Percentiles rank a stretch among this genome's conserved stretches.
Conservation (phyloP, 192 early-diverging fungal species). For the Backusella parvicylindrica region DNA sequence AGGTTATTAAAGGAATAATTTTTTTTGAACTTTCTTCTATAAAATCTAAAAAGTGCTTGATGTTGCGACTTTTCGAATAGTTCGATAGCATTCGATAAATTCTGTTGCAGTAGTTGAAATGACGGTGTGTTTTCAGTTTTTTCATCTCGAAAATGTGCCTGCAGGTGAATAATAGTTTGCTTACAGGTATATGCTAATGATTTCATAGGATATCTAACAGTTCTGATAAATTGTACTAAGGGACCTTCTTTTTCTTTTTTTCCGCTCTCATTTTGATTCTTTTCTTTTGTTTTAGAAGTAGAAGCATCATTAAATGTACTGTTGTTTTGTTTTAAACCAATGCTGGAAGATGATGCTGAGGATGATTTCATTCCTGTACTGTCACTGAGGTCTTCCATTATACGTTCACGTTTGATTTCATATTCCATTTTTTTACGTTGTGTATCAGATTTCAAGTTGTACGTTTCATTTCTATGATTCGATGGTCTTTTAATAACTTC, state of each 20-base stretch:
- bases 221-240: conserved; percentile 43
- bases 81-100: conserved; percentile 40
- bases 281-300: not conserved
- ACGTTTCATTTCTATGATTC: conserved; percentile 4
- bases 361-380: not conserved
- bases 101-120: conserved; percentile 15
- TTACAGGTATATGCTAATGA: conserved; percentile 49
- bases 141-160: conserved; percentile 34
- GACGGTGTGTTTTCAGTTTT: conserved; percentile 3
- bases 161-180: conserved; percentile 44
- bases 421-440: conserved; percentile 14
- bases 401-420: conserved; percentile 7
- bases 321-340: not conserved
- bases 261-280: not conserved
- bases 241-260: conserved; percentile 29
- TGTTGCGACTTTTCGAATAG: conserved; percentile 47
- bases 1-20: not conserved
- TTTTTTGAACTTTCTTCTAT: conserved; percentile 21
- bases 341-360: not conserved
- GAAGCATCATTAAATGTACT: not conserved
- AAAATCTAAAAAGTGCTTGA: conserved; percentile 39
- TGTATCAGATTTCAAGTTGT: not conserved
- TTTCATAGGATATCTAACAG: conserved; percentile 47
- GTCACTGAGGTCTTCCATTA: not conserved
- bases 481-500: not conserved